A percentile compares a stretch with the other conserved stretches of the same genome.
Evolutionary conservation across 805 yeast genomes (phyloP).

Genomic region (Pichia gijzeniarum): DNA sequence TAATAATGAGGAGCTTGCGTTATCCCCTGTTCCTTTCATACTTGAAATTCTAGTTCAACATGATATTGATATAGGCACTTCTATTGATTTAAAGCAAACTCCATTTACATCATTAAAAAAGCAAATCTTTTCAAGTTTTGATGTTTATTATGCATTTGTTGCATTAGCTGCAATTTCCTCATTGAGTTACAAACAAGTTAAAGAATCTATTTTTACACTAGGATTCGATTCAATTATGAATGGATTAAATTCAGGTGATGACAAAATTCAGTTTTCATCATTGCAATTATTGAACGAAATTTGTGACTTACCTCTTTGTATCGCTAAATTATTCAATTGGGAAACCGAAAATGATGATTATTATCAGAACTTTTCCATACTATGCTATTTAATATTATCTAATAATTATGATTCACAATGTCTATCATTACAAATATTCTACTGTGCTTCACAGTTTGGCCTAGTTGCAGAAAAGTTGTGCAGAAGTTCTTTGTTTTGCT

Average conservation of each 20-base stretch:
- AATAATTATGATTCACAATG: conserved; percentile 36
- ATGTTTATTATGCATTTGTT: conserved; percentile 39
- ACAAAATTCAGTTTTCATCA: conserved; percentile 37
- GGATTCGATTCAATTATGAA: conserved; percentile 34
- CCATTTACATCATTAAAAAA: conserved; percentile 21
- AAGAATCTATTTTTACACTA: conserved; percentile 31
- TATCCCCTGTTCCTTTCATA: conserved; percentile 43
- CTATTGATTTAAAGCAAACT: conserved; percentile 11
- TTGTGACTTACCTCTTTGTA: conserved; percentile 30
- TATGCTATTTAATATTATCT: conserved; percentile 36
- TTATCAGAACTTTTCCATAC: conserved; percentile 34
- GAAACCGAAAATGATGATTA: conserved; percentile 27
- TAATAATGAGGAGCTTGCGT: conserved; percentile 26
- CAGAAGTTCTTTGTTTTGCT: conserved; percentile 18
- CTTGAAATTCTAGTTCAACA: conserved; percentile 41
- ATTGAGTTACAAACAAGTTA: conserved; percentile 26
- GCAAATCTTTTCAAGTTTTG: conserved; percentile 27
- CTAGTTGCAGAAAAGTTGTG: conserved; percentile 20
- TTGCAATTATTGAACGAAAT: conserved; percentile 47
- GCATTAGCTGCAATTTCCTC: conserved; percentile 49
- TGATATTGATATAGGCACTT: conserved; percentile 20
- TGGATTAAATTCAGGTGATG: conserved; percentile 30
- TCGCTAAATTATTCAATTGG: conserved; percentile 58
- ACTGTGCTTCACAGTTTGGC: conserved; percentile 25
- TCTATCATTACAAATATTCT: conserved; percentile 28